These are phyloP conservation scores for Perilla frutescens DNA, from an alignment of 257 asterid genomes.

Conservation along the genomic window DNA sequence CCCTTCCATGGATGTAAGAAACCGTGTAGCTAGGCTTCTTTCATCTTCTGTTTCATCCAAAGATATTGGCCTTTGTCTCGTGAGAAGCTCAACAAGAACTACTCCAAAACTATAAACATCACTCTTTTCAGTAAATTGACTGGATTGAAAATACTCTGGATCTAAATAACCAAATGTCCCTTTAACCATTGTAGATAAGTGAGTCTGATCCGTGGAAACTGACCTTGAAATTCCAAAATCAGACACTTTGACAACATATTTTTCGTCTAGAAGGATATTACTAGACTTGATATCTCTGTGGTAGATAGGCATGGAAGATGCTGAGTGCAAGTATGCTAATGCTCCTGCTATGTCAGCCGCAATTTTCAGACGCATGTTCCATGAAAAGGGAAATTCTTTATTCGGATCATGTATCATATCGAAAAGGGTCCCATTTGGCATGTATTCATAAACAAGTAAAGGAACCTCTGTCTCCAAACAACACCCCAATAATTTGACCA, in stretches of 20 bases:
- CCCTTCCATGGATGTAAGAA: conserved; percentile 9
- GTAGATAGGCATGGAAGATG: conserved; percentile 36
- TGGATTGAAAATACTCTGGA: conserved; percentile 39
- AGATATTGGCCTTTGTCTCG: conserved; percentile 21
- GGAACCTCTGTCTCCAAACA: conserved; percentile 32
- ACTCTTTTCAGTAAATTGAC: conserved; percentile 40
- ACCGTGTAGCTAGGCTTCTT: conserved; percentile 13
- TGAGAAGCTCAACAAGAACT: conserved; percentile 35
- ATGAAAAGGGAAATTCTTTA: not conserved
- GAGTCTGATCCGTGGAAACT: conserved; percentile 35
- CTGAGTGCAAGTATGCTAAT: conserved; percentile 28
- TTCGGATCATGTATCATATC: conserved; percentile 15
- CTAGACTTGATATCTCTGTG: conserved; percentile 40
- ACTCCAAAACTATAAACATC: conserved; percentile 43
- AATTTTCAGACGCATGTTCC: conserved; percentile 30
- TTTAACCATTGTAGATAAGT: conserved; percentile 35
- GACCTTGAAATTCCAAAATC: conserved; percentile 35
- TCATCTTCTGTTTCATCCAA: not conserved
- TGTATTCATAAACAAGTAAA: conserved; percentile 20
- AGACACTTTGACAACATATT: conserved; percentile 28
- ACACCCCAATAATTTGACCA: conserved; percentile 35
- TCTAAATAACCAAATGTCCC: conserved; percentile 46
- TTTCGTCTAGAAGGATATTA: conserved; percentile 37
- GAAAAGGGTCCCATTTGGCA: conserved; percentile 31
- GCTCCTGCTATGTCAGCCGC: conserved; percentile 33